Evolutionary conservation across 1,284 basidiomycete species (phyloP).

Genomic region (Pterulicium gracile): DNA sequence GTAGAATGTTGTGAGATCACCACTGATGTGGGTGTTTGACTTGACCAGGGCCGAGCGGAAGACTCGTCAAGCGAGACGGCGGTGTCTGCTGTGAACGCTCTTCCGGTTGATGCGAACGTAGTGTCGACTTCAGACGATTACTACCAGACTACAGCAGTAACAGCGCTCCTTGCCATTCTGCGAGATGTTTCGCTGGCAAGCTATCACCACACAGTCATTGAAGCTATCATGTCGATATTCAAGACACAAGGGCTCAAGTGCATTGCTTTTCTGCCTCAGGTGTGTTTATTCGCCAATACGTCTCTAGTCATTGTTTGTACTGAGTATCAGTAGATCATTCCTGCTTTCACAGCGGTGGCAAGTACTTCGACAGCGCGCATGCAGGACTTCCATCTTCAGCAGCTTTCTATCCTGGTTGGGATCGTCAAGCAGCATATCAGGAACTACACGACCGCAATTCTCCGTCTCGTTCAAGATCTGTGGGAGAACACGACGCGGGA

Average conservation of each 20-base stretch:
- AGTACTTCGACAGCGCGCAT: conserved; percentile 72
- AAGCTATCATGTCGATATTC: conserved; percentile 99
- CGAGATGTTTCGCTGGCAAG: conserved; percentile 80
- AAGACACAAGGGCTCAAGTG: conserved; percentile 97
- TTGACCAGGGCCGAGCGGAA: conserved; percentile 56
- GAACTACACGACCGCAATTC: conserved; percentile 80
- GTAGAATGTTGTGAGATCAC: too few species aligned
- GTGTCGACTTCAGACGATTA: conserved; percentile 79
- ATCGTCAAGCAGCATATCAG: conserved; percentile 98
- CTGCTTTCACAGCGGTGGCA: conserved; percentile 89
- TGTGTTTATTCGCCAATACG: conserved; percentile 20
- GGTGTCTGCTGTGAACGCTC: conserved; percentile 49
- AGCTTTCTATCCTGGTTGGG: conserved; percentile 90
- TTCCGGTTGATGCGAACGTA: conserved; percentile 34
- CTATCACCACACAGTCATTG: conserved; percentile 91
- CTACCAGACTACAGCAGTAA: conserved; percentile 95
- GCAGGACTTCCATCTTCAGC: conserved; percentile 94
- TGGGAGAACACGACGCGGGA: conserved; percentile 89
- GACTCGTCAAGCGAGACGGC: conserved; percentile 65
- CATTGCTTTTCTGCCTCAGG: conserved; percentile 91
- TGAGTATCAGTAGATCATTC: conserved; percentile 71
- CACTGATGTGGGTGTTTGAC: conserved; percentile 32
- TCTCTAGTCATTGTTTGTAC: conserved; percentile 2
- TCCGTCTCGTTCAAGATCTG: conserved; percentile 75
- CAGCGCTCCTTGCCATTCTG: conserved; percentile 79